Conservation (phyloP, 2,329 filamentous ascomycete genomes). For the Kalaharituber pfeilii region DNA sequence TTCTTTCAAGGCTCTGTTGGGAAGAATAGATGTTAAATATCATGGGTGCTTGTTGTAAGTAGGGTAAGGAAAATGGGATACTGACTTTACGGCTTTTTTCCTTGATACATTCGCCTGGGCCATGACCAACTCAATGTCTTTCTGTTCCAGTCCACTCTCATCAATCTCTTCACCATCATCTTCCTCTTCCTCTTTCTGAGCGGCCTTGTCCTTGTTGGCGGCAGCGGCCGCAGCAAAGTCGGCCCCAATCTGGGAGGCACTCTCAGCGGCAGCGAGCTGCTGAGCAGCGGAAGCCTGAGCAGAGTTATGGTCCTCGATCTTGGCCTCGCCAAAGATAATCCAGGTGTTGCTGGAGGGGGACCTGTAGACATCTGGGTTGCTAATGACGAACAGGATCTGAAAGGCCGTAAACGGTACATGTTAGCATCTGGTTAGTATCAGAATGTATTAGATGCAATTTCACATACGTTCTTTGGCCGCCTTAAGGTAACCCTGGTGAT, state of each 20-base stretch:
- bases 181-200: conserved; percentile 61
- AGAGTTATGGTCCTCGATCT: conserved; percentile 99
- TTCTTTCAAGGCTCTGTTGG: conserved; percentile 60
- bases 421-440: no score
- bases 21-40: background rate
- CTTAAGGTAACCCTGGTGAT: conserved; percentile 97
- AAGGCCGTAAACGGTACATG: no score
- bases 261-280: conserved; percentile 66
- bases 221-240: conserved; percentile 43
- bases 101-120: conserved; percentile 65
- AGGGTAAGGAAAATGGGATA: background rate
- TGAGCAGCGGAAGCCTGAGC: conserved; percentile 90
- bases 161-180: conserved; percentile 95
- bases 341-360: conserved; percentile 98
- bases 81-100: conserved; percentile 81
- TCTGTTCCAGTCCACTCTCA: conserved; percentile 83
- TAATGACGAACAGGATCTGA: conserved; percentile 98
- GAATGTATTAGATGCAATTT: no score
- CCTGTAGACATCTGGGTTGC: conserved; percentile 99
- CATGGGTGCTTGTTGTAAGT: background rate
- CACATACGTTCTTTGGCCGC: conserved; percentile 97
- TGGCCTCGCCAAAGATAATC: conserved; percentile 92
- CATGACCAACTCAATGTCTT: conserved; percentile 98
- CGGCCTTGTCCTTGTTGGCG: conserved; percentile 53
- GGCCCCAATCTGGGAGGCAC: conserved; percentile 37